These are phyloP conservation scores for Blyttiomyces sp. DNA, from an alignment of 371 early-diverging fungal species.

Conservation along the genomic window DNA sequence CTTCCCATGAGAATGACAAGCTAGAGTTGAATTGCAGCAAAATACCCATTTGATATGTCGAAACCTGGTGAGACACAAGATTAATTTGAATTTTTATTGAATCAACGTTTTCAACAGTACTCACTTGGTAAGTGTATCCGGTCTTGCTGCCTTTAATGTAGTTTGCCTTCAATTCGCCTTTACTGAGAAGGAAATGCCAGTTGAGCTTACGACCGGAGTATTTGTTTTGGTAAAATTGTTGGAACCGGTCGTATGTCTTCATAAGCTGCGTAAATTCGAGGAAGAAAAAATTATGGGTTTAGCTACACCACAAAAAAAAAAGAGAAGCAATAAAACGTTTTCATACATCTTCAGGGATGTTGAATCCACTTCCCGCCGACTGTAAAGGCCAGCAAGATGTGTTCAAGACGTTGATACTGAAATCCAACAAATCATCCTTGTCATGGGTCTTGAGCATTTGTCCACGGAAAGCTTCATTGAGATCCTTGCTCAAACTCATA, in stretches of 20 bases:
- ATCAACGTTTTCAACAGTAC: conserved; percentile 44
- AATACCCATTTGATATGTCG: conserved; percentile 71
- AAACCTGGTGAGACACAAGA: conserved; percentile 69
- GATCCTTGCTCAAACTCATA: conserved; percentile 71
- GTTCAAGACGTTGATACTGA: conserved; percentile 75
- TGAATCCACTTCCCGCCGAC: conserved; percentile 57
- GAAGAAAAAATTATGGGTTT: conserved; percentile 67
- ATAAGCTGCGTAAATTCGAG: too few relatives aligned
- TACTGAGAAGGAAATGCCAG: conserved; percentile 83
- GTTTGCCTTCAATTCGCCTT: conserved; percentile 68
- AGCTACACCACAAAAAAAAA: conserved; percentile 69
- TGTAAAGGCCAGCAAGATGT: conserved; percentile 88
- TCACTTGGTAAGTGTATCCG: conserved; percentile 48
- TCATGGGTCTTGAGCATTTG: conserved; percentile 36
- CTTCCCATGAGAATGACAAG: conserved; percentile 45
- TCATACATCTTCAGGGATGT: conserved; percentile 21
- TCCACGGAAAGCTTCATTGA: conserved; percentile 60
- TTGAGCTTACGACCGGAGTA: conserved; percentile 77
- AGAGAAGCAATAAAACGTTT: conserved; percentile 53
- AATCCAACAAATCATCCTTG: conserved; percentile 54
- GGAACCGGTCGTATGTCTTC: conserved; percentile 66
- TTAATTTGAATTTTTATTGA: conserved; percentile 60
- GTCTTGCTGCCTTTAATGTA: conserved; percentile 67
- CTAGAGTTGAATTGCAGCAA: conserved; percentile 68
- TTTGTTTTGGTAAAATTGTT: conserved; percentile 68